Base-by-base conservation (phyloP, 2,329 filamentous ascomycete species). In the Madurella mycetomatis region DNA sequence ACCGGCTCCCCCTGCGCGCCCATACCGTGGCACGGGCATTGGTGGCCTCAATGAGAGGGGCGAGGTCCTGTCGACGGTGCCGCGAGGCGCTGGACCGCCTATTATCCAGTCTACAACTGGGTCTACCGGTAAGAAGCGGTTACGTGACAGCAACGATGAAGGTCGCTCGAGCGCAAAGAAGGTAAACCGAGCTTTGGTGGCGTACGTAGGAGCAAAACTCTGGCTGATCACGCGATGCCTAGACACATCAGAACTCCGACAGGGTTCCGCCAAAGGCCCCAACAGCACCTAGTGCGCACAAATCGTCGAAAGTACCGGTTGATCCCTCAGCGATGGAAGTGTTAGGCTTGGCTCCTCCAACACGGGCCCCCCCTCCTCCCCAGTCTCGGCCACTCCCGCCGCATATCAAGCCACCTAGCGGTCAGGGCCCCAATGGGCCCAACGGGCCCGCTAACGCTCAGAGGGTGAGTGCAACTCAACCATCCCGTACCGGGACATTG, bases 281-380 rank as follows among this genome's bases (percentile, higher is more conserved):
- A 8, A 47, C 42, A 19, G 47, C 44, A 1, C 47, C 49, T 7
- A 53, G 41, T 41, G 49, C 57, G 2, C 42, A 52, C 18, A 65
- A 57, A 48, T 58, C 60, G 12, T 60, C 64, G 18, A 60, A 55
- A 25, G 64, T 65, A 42, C 64, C 69, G 9, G 67, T 62, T 9
- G 78, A 81, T 51, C 78, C 78, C 2, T 78, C 78, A 1, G 78
- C 77, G 16, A 77, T 80, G 76, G 73, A 76, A 53, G 73, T 77
- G 17, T 67, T 81, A 44, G 77, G 77, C 7, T 65, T 81, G 58
- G 69, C 65, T 11, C 76, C 77, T 18, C 76, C 76, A 7, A 70
- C 47, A 31, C 55, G 61, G 19, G 50, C 59, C 16, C 54, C 62
- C 30, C 49, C 56, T 8, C 54, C 51, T n/a, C 49, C 49, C 17